Base-by-base conservation (phyloP, 1,284 basidiomycete species). In the Trichosporon sp. region DNA sequence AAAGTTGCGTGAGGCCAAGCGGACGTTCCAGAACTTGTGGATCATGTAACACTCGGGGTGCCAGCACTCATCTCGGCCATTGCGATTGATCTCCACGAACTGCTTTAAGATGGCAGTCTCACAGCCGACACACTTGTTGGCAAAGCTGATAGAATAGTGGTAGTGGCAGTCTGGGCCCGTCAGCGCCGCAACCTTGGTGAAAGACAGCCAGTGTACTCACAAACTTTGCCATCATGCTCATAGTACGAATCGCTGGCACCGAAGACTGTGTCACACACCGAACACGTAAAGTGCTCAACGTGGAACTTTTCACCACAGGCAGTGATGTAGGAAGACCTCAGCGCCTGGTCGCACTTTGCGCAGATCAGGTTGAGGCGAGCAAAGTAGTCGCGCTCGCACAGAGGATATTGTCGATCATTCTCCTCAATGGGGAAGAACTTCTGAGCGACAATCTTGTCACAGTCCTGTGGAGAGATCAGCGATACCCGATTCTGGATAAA, bases 41-140 rank as follows among this genome's bases (percentile, higher is more conserved):
- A 99, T 98, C 95, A 99, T 98, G 81, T 99, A 98, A 81, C 95
- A 99, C 81, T 99, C 95, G 58, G 95, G 95, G 85, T 99, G 95
- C 95, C 96, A 99, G 77, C 96, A 98, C 82, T 99, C 96, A 81
- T 99, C 94, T 64, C 88, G 86, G 85, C 92, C 92, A 81, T 98
- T 99, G 68, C 95, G 86, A 76, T 99, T 99, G 82, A 99, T 98
- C 82, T 99, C 95, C 67, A 99, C 95, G 75, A 98, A 99, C 78
- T 99, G 95, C 82, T 99, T 99, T 72, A 99, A 83, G 70, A 99
- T 99, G n/a, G 96, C 96, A 62, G 90, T 96, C 73, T 89, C 91
- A 81, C 95, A 99, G 3, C 95, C 96, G 0, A 93, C 93, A 79
- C 95, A 99, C 79, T 98, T 98, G 63, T 95, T 96, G 3, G 95